Conservation (phyloP, 192 early-diverging fungal species). For the Backusella westeae region DNA sequence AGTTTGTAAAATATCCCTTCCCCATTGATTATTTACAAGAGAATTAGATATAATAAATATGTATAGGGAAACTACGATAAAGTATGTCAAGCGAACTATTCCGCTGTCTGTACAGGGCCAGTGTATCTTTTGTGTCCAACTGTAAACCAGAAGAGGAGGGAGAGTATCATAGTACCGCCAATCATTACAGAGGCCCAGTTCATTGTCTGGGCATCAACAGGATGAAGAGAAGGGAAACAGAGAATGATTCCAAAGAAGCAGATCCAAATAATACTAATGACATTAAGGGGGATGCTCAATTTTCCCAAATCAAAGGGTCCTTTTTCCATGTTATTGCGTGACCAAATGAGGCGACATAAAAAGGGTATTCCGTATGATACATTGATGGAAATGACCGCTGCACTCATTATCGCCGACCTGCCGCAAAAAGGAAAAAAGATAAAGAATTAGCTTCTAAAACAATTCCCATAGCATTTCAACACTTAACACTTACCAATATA, state of each 20-base stretch:
- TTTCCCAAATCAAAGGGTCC: slow-evolving; percentile 41
- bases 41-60: background rate
- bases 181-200: slow-evolving; percentile 47
- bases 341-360: slow-evolving; percentile 39
- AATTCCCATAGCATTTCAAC: too few species aligned
- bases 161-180: slow-evolving; percentile 25
- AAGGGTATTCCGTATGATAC: slow-evolving; percentile 47
- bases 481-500: slow-evolving; percentile 24
- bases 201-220: slow-evolving; percentile 39
- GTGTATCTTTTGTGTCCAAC: slow-evolving; percentile 42
- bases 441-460: too few species aligned
- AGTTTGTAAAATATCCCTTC: too few species aligned
- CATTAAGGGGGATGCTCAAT: slow-evolving; percentile 33
- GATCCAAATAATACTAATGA: slow-evolving; percentile 42
- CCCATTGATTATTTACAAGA: background rate
- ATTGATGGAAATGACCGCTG: slow-evolving; percentile 45
- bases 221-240: slow-evolving; percentile 31
- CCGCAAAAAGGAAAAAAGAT: too few species aligned
- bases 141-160: slow-evolving; percentile 41
- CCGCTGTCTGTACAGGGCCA: slow-evolving; percentile 33
- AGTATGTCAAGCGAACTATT: background rate
- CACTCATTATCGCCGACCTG: slow-evolving; percentile 41
- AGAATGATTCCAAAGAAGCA: slow-evolving; percentile 41
- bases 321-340: slow-evolving; percentile 30
- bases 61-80: background rate